Evolutionary conservation across 306 rosid species (phyloP), one percentile per base, ranked within the genome.

Genomic region (Prunus fruticosa): DNA sequence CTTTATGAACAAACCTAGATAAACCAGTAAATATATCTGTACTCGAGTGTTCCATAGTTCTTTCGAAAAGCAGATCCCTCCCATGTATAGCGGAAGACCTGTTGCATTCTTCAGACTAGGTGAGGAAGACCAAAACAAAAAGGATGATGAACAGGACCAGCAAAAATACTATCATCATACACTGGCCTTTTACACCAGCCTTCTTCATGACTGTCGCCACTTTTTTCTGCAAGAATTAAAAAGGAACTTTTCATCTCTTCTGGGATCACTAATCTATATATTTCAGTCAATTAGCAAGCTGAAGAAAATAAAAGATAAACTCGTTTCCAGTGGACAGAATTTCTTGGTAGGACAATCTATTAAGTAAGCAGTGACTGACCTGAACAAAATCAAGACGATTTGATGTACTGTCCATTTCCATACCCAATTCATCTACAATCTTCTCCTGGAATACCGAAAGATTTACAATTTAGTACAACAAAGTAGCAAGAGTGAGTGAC

Each of bases 321-420:
- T 78, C n/a, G 6, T 23, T 25, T 23, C 49, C 56, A 23, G 14
- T 2, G 43, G 67, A 15, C 67, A 0, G 34, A 67, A 67, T 8
- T 41, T 30, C 12, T 58, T 56, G 3, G 27, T 58, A 23, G 67
- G 25, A 43, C 27, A 64, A 34, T 65, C 65, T 54, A 70, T 20
- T n/a, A 82, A 79, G 53, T 23, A 74, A 10, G 80, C 73, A 68
- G 69, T 81, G 78, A 82, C 97, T 84, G 80, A 96, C 99, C 88
- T 96, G 99, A 76, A 96, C 98, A 79, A 96, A 96, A 87, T 96
- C 97, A 22, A 96, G 88, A 65, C 99, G 98, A 71, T 91, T 91
- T 64, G 98, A 87, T 71, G 99, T 95, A 80, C 93, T 78, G 80
- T 95, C 99, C 98, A 96, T 89, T 81, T 96, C 99, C 73, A 38